Evolutionary conservation across 1,284 basidiomycete species (phyloP).

Genomic region (Sporisorium exsertum): DNA sequence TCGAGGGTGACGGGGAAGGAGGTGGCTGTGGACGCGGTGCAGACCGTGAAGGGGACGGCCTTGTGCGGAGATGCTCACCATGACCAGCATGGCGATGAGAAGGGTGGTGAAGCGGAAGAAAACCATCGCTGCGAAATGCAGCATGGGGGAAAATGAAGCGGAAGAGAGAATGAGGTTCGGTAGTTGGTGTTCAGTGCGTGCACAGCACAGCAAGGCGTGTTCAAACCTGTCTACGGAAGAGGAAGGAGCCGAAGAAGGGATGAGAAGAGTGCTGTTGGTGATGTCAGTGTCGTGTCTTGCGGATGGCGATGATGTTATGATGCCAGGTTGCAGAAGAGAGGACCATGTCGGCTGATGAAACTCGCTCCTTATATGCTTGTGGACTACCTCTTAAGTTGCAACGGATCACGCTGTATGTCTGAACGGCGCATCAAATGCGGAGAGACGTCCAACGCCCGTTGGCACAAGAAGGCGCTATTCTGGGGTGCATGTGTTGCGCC

Average conservation of each 20-base stretch:
- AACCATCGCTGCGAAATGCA: neutral
- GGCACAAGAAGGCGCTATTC: conserved; percentile 2
- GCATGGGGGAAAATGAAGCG: neutral
- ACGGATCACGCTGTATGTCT: neutral
- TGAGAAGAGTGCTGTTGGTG: neutral
- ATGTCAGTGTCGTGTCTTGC: conserved; percentile 1
- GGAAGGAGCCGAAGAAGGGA: neutral
- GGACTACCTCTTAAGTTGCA: neutral
- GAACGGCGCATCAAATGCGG: neutral
- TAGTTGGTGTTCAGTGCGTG: neutral
- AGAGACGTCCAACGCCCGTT: neutral
- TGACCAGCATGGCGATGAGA: conserved; percentile 15
- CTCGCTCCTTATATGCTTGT: conserved; percentile 6
- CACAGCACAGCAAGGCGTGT: conserved; percentile 1
- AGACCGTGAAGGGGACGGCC: conserved; percentile 3
- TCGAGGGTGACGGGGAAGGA: neutral
- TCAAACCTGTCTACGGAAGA: neutral
- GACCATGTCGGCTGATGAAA: neutral
- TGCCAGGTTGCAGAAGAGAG: neutral
- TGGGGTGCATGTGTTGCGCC: conserved; percentile 5
- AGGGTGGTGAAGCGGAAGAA: neutral
- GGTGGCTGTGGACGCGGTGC: neutral
- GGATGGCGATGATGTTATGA: neutral
- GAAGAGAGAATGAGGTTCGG: neutral
- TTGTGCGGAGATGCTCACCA: conserved; percentile 1